Evolutionary conservation across 2,329 filamentous ascomycete species (phyloP), one percentile per base, ranked within the genome.

Genomic region (Verticillium isaacii): DNA sequence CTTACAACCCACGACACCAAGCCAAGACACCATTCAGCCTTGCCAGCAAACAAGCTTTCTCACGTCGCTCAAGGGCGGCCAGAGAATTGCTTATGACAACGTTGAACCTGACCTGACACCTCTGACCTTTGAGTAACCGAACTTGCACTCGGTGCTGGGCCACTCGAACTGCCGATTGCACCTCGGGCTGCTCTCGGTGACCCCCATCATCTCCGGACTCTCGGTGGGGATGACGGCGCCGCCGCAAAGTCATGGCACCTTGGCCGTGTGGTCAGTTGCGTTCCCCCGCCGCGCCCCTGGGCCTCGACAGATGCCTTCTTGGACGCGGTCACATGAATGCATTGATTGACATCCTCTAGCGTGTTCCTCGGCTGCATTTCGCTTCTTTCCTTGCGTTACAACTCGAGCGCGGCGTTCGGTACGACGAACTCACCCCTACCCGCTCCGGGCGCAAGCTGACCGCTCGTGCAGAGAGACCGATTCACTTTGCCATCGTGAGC

Each of bases 401-500:
- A 72, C 61, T 69, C 63, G 60, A 75, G 74, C 63, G 72, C 73
- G 50, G 72, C 74, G 19, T 76, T 75, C 63, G 74, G 74, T 76
- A 74, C 64, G 67, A 55, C 41, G 2, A 29, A 11, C 34, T 15
- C 14, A 4, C 17, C 25, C 8, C 39, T 1, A 7, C 11, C 6
- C 54, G 9, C 41, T 25, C 17, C n/a, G 37, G 4, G n/a, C 14
- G 17, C 37, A 15, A 52, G 19, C 45, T 52, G 45, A 52, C 45
- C 45, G 7, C 12, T 5, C 23, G 1, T 32, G n/a, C 37, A 74
- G 74, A 75, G 59, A 70, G 73, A 9, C 73, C 73, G 3, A 66
- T 76, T 17, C 74, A 76, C 54, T 72, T 75, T 60, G 73, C 74
- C 25, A 65, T 75, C 59, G 32, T 71, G 14, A 69, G 69, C 2